A percentile compares a stretch with the other conserved stretches of the same genome.
These are phyloP conservation scores for Cladosporium sp. DNA, from an alignment of 2,329 filamentous ascomycete species.

Conservation along the genomic window DNA sequence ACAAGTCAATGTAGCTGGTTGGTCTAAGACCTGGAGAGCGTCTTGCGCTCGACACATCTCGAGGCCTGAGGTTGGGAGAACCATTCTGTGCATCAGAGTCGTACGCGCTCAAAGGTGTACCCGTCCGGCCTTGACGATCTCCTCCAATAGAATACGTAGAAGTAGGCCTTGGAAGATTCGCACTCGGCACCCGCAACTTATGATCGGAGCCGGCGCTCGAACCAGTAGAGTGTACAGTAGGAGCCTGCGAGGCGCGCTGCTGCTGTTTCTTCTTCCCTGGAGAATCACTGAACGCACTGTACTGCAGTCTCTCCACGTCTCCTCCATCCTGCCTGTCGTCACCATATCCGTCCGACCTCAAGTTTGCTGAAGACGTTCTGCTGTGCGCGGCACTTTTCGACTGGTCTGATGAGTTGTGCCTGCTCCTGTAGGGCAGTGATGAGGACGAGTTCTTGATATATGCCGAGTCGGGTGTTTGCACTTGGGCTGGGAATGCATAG, in stretches of 20 bases:
- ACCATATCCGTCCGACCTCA: constrained; percentile 6
- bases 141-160: constrained; percentile 74
- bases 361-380: constrained; percentile 17
- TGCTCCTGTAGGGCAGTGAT: constrained; percentile 20
- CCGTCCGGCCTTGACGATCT: constrained; percentile 62
- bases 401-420: constrained; percentile 16
- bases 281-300: constrained; percentile 43
- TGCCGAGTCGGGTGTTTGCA: constrained; percentile 23
- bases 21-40: constrained; percentile 57
- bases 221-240: constrained; percentile 26
- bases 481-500: constrained; percentile 16
- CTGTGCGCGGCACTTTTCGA: constrained; percentile 13
- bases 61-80: constrained; percentile 41
- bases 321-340: constrained; percentile 23
- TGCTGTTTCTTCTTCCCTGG: constrained; percentile 22
- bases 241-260: constrained; percentile 29
- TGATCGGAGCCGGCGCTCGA: constrained; percentile 28
- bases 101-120: constrained; percentile 44
- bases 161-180: constrained; percentile 52
- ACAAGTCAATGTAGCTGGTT: constrained; percentile 57
- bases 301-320: constrained; percentile 40
- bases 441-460: constrained; percentile 14
- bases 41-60: constrained; percentile 49
- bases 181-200: constrained; percentile 37
- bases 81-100: constrained; percentile 32